A percentile compares a stretch with the other conserved stretches of the same genome.
phyloP scores from a whole-genome alignment of 2,329 filamentous ascomycete genomes.

The Fusarium brevicatenulatum region DNA sequence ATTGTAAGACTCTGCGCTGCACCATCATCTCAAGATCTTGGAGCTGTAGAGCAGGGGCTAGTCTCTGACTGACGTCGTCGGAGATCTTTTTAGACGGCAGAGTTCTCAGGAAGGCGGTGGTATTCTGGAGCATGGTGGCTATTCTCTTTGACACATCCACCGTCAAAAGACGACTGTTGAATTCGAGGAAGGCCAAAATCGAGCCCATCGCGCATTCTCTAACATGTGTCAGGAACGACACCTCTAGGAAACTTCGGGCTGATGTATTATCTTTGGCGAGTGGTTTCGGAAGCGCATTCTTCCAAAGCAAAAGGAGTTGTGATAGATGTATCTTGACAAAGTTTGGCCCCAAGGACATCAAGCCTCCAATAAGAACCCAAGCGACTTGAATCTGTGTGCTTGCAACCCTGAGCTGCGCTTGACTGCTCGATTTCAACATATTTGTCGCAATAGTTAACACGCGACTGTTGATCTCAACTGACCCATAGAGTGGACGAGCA shows the following conservation, averaged over 20 bases:
- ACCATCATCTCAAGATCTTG: conserved; percentile 94
- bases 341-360: conserved; percentile 96
- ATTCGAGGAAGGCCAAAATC: conserved; percentile 90
- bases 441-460: conserved; percentile 92
- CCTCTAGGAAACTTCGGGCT: conserved; percentile 84
- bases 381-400: conserved; percentile 97
- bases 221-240: conserved; percentile 93
- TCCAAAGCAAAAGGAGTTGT: conserved; percentile 93
- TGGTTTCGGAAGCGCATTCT: conserved; percentile 94
- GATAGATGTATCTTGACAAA: conserved; percentile 99
- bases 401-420: conserved; percentile 88
- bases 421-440: conserved; percentile 89
- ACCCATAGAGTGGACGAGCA: conserved; percentile 88
- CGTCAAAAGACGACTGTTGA: conserved; percentile 90
- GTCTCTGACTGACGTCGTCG: conserved; percentile 85
- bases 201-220: conserved; percentile 93
- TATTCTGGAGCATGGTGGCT: conserved; percentile 94
- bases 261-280: conserved; percentile 91
- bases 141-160: conserved; percentile 94
- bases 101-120: conserved; percentile 86
- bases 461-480: conserved; percentile 92
- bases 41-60: conserved; percentile 87
- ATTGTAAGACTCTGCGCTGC: conserved; percentile 90
- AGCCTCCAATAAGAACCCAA: conserved; percentile 94
- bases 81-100: conserved; percentile 84